Conservation (phyloP, 371 early-diverging fungal species). For the Sanchytrium tribonematis region DNA sequence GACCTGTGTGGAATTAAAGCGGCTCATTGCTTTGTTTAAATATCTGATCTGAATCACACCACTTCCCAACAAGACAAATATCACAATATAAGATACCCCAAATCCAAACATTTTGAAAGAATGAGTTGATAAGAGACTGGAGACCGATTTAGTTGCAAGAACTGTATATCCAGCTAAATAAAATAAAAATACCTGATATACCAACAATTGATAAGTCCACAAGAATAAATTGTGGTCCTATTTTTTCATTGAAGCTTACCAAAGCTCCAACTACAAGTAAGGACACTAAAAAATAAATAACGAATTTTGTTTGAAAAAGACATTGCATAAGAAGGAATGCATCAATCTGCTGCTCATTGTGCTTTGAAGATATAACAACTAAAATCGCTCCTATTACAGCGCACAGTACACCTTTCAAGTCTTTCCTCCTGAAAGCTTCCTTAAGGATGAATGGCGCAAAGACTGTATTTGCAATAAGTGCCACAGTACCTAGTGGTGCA, state of each 20-base stretch:
- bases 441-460: conserved; percentile 37
- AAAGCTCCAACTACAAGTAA: conserved; percentile 14
- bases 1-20: conserved; percentile 22
- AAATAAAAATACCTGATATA: conserved; percentile 25
- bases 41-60: conserved; percentile 39
- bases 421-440: conserved; percentile 30
- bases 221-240: conserved; percentile 28
- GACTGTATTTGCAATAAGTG: conserved; percentile 39
- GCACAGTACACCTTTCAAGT: conserved; percentile 31
- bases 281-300: conserved; percentile 26
- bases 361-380: conserved; percentile 32
- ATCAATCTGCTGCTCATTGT: conserved; percentile 13
- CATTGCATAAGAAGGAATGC: conserved; percentile 5
- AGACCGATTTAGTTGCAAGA: conserved; percentile 37
- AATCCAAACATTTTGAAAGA: conserved; percentile 30
- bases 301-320: conserved; percentile 24
- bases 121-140: conserved; percentile 30
- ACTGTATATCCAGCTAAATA: conserved; percentile 42
- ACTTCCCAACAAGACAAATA: conserved; percentile 27
- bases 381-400: conserved; percentile 36
- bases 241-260: conserved; percentile 4
- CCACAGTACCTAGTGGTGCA: conserved; percentile 51
- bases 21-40: conserved; percentile 34
- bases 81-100: conserved; percentile 30
- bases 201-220: conserved; percentile 38